These are phyloP conservation scores for Helianthus tuberosus DNA, from an alignment of 129 eudicot species.

Conservation along the genomic window DNA sequence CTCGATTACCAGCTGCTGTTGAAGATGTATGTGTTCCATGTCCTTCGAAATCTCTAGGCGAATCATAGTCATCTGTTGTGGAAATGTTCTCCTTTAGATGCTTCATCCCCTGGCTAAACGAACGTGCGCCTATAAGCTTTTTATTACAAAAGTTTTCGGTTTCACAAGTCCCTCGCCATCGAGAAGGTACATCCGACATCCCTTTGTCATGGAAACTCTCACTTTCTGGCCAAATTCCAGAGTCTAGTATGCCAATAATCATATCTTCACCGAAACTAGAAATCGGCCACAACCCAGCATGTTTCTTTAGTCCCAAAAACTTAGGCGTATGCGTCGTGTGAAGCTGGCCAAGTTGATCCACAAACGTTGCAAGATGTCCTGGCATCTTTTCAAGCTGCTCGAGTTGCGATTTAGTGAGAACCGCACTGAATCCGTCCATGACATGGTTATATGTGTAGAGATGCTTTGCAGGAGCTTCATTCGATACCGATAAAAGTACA, in stretches of 20 bases:
- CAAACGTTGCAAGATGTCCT: conserved; percentile 39
- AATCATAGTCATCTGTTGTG: conserved; percentile 45
- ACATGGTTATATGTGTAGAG: conserved; percentile 54
- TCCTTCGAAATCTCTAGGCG: conserved; percentile 51
- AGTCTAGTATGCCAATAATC: conserved; percentile 49
- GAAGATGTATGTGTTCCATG: conserved; percentile 64
- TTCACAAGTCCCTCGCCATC: conserved; percentile 57
- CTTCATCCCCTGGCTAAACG: conserved; percentile 51
- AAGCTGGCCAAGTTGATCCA: conserved; percentile 41
- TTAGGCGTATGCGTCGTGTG: conserved; percentile 54
- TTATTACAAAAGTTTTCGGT: conserved; percentile 39
- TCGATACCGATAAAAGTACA: conserved; percentile 39
- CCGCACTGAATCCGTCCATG: conserved; percentile 49
- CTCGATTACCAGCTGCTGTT: conserved; percentile 45
- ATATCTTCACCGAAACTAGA: conserved; percentile 50
- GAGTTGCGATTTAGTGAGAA: conserved; percentile 33
- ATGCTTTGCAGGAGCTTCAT: conserved; percentile 30
- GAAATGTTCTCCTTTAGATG: conserved; percentile 30
- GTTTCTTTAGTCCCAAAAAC: conserved; percentile 42
- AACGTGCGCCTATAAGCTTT: conserved; percentile 53
- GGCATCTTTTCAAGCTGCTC: conserved; percentile 31
- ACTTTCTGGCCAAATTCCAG: conserved; percentile 63
- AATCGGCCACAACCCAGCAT: conserved; percentile 46
- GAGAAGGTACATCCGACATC: conserved; percentile 50
- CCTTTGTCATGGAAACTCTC: conserved; percentile 50